phyloP scores from a whole-genome alignment of 2,329 filamentous ascomycete species.

The Grosmannia clavigera region DNA sequence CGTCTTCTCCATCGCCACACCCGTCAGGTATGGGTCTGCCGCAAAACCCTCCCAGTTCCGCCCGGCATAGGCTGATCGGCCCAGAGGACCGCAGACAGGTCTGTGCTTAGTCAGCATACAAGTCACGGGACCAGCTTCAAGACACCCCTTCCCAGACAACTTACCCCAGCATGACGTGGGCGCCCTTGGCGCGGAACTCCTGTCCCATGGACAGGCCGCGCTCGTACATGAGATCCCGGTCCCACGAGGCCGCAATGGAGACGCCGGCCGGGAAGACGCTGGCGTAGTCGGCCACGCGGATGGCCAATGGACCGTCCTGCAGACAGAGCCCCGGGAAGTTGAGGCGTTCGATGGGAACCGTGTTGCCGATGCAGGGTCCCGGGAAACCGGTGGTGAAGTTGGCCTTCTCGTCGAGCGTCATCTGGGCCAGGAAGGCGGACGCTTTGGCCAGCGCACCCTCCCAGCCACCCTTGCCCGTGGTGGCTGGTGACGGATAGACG shows the following conservation, averaged over 20 bases:
- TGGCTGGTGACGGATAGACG: neutral
- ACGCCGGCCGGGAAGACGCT: slow-evolving; percentile 56
- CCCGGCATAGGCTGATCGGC: slow-evolving; percentile 50
- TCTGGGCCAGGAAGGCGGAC: neutral
- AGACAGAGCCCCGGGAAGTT: slow-evolving; percentile 50
- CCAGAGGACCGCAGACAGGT: slow-evolving; percentile 44
- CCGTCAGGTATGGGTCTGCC: slow-evolving; percentile 56
- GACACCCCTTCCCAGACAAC: neutral
- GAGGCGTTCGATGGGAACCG: slow-evolving; percentile 37
- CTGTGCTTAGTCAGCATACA: neutral
- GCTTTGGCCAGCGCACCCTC: neutral
- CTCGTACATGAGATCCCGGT: slow-evolving; percentile 50
- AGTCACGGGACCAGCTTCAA: no score
- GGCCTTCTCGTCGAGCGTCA: slow-evolving; percentile 1
- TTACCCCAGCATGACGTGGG: slow-evolving; percentile 56
- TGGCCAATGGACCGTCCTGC: slow-evolving; percentile 57
- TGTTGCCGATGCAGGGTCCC: slow-evolving; percentile 20
- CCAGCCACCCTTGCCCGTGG: neutral
- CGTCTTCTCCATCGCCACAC: slow-evolving; percentile 50
- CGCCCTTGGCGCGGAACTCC: slow-evolving; percentile 61
- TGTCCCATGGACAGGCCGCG: slow-evolving; percentile 58
- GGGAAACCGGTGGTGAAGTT: neutral
- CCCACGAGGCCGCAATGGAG: slow-evolving; percentile 61
- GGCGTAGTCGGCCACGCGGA: slow-evolving; percentile 27
- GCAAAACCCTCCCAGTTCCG: slow-evolving; percentile 47